Evolutionary conservation across 2,329 filamentous ascomycete species (phyloP), one percentile per base, ranked within the genome.

Genomic region (Phyllosticta citriasiana): DNA sequence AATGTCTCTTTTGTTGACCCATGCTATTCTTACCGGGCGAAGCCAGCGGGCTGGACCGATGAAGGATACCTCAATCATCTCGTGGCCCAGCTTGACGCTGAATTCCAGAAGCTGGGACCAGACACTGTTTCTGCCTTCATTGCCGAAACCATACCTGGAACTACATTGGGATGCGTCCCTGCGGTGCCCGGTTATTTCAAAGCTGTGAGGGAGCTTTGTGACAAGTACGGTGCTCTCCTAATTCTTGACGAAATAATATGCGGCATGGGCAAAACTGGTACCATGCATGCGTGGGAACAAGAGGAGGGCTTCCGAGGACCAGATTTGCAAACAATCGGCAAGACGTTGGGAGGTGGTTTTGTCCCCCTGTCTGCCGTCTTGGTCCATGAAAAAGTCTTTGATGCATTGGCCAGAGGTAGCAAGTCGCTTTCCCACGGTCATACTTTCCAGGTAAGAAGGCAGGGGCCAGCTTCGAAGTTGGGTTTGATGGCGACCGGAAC

Each of bases 151-250:
- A 71, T 78, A 3, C 77, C 78, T 1, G 77, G 78, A 1, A 76
- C 76, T 47, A 78, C 79, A 0, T 69, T 80, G 1, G 84, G 82
- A 2, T 82, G 79, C 59, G 78, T 82, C 0, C 74, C 81, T 0
- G 68, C 83, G 0, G 72, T 80, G 0, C 68, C 71, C 1, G 82
- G 82, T 0, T 87, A 87, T 59, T 78, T 84, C 64, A 68, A 74
- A n/a, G 80, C 78, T 8, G 75, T 84, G 62, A 76, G 79, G 57
- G 68, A 70, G 0, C 74, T 87, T 0, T 86, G 84, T 67, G 75
- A 81, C 24, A 78, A 78, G 60, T 73, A 85, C 61, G 81, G 80
- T 1, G 79, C 80, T 0, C 74, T 86, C 2, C 73, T 85, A 4
- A 77, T 83, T n/a, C 64, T 83, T 0, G 82, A 84, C 60, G 65